These are phyloP conservation scores for Elsinoe batatas DNA, from an alignment of 2,329 filamentous ascomycete species.

Conservation along the genomic window DNA sequence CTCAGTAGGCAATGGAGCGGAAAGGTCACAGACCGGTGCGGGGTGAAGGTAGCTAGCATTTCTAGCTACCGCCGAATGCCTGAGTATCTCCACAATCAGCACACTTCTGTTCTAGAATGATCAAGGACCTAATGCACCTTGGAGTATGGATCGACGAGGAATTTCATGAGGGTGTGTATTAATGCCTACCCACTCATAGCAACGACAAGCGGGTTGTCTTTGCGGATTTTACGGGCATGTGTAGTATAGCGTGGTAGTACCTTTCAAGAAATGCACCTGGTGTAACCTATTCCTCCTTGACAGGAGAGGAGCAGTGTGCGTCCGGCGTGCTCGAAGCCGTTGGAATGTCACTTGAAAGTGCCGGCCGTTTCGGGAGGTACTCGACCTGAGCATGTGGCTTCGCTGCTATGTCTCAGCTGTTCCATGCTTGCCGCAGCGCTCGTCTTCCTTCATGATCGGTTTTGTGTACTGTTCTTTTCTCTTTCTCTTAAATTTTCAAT, in stretches of 20 bases:
- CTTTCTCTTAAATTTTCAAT: no score
- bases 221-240: not conserved
- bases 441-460: no score
- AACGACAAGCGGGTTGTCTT: not conserved
- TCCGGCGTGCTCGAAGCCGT: no score
- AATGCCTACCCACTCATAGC: not conserved
- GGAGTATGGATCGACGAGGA: not conserved
- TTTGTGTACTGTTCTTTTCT: no score
- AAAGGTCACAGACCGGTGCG: not conserved
- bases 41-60: not conserved
- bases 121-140: not conserved
- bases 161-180: not conserved
- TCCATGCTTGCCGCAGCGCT: no score
- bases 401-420: no score
- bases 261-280: no score
- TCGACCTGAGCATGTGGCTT: no score
- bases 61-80: not conserved
- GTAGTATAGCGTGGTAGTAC: conserved; percentile 3
- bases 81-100: not conserved
- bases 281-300: no score
- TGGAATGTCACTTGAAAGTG: no score
- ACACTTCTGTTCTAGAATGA: not conserved
- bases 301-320: no score
- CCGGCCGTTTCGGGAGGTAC: no score
- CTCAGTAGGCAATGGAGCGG: not conserved